phyloP scores from a whole-genome alignment of 176 grass and related monocot species.

The Oryza officinalis region DNA sequence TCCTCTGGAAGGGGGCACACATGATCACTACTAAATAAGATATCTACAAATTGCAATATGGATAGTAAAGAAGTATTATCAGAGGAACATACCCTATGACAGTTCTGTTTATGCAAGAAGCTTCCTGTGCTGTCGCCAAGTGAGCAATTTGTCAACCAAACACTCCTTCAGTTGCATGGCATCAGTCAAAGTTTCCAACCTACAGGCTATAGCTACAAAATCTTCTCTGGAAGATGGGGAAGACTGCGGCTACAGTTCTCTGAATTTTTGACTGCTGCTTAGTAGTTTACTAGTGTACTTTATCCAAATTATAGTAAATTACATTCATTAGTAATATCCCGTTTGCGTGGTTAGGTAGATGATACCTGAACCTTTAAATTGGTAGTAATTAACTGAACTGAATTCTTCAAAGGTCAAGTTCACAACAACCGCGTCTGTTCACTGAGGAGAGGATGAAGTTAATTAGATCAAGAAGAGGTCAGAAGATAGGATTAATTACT shows the following conservation, averaged over 20 bases:
- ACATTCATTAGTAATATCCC: conserved; percentile 11
- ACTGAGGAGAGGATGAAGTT: not conserved
- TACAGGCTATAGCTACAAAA: not conserved
- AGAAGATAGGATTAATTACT: not conserved
- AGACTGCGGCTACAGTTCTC: conserved; percentile 15
- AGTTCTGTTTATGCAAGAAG: not conserved
- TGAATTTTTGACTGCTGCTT: conserved; percentile 18
- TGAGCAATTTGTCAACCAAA: not conserved
- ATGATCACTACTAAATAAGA: not conserved
- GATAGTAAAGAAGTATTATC: not conserved
- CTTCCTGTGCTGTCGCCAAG: not conserved
- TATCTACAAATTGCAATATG: not conserved
- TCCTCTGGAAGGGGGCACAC: not conserved
- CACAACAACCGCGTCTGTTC: conserved; percentile 20
- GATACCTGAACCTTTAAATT: not conserved
- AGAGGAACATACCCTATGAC: not conserved
- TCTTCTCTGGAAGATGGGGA: conserved; percentile 8
- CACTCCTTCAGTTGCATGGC: not conserved
- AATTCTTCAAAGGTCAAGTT: conserved; percentile 43
- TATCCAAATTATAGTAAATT: not conserved
- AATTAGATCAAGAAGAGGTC: conserved; percentile 24
- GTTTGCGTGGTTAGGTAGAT: conserved; percentile 11
- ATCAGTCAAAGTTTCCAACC: conserved; percentile 36
- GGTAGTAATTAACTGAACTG: conserved; percentile 15
- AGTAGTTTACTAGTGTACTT: not conserved